A percentile compares a stretch with the other conserved stretches of the same genome.
Evolutionary conservation across 805 yeast genomes (phyloP).

Genomic region (Saturnispora gosingensis): DNA sequence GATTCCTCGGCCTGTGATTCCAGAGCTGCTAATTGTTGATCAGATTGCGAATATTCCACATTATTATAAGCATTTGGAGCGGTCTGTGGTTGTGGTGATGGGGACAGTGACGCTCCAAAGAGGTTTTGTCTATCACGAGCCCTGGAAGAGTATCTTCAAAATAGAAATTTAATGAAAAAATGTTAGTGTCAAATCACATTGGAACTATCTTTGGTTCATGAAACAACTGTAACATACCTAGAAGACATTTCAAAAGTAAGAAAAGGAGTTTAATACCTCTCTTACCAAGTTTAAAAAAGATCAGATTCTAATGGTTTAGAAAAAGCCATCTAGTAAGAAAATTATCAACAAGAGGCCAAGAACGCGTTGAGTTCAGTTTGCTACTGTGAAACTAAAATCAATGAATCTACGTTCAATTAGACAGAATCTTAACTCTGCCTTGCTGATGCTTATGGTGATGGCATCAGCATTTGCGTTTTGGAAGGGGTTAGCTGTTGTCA

Average conservation of each 20-base stretch:
- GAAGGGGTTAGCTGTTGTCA: conserved; percentile 67
- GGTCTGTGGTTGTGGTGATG: conserved; percentile 18
- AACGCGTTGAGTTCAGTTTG: background rate
- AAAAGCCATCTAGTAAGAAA: background rate
- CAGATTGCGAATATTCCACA: conserved; percentile 33
- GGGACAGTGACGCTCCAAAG: conserved; percentile 4
- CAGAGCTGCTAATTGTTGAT: conserved; percentile 45
- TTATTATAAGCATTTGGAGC: conserved; percentile 35
- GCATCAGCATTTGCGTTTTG: conserved; percentile 89
- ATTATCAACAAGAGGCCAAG: background rate
- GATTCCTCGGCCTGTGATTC: conserved; percentile 63
- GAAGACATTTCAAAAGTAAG: conserved; percentile 12
- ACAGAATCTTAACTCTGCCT: conserved; percentile 32
- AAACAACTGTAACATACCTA: conserved; percentile 12
- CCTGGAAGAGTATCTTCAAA: conserved; percentile 4
- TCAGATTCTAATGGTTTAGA: background rate
- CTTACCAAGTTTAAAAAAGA: background rate
- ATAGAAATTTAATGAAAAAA: background rate
- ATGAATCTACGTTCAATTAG: conserved; percentile 26
- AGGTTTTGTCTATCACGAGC: conserved; percentile 8
- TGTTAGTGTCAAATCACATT: background rate
- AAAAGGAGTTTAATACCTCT: background rate
- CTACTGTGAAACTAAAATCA: background rate
- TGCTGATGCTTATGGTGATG: conserved; percentile 68
- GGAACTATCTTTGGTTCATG: too few relatives aligned